Evolutionary conservation across 2,329 filamentous ascomycete genomes (phyloP).

Genomic region (Cercospora zeina): DNA sequence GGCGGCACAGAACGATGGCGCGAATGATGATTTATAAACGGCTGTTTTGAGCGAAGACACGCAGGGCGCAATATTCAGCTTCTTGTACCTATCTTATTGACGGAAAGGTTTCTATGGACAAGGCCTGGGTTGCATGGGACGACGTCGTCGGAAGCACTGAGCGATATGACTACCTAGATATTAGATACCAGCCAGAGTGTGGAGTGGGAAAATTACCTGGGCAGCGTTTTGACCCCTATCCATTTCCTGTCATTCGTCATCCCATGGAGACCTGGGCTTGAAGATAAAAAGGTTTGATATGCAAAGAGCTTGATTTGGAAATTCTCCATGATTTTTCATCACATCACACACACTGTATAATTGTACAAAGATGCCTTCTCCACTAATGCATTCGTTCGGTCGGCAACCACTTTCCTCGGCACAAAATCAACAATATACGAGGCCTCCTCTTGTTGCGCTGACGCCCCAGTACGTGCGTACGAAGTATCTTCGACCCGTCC

Average conservation of each 20-base stretch:
- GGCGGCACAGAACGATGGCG: slow-evolving; percentile 52
- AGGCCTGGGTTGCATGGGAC: neutral
- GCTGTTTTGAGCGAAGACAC: neutral
- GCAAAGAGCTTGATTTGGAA: neutral
- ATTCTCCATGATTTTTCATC: neutral
- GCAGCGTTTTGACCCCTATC: no score
- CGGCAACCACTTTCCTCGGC: neutral
- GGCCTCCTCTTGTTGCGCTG: neutral
- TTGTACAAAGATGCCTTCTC: slow-evolving; percentile 4
- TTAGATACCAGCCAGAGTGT: neutral
- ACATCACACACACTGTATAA: slow-evolving; percentile 4
- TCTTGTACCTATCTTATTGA: slow-evolving; percentile 4
- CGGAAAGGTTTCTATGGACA: neutral
- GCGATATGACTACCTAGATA: neutral
- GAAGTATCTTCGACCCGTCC: neutral
- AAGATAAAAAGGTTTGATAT: no score
- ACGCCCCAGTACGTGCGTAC: neutral
- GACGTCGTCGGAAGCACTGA: neutral
- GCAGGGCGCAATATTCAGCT: neutral
- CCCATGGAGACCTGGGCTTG: no score
- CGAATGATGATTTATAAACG: slow-evolving; percentile 25
- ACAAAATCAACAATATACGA: slow-evolving; percentile 1
- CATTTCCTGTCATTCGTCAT: no score
- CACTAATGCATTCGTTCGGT: slow-evolving; percentile 2
- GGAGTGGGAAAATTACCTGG: no score